phyloP scores from a whole-genome alignment of 208 protist genomes.

The Spironucleus salmonicida region DNA sequence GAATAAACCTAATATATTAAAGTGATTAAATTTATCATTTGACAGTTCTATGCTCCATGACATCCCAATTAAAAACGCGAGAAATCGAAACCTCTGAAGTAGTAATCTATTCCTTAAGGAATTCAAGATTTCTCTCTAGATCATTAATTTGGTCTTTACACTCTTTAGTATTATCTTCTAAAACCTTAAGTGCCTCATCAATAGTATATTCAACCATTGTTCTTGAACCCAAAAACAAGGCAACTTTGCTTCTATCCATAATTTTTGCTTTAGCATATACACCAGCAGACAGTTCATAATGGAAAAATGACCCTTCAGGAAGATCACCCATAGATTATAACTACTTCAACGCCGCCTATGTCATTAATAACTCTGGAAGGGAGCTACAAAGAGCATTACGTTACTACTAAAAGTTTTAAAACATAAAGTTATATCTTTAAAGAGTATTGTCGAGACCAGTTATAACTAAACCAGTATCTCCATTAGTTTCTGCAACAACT shows the following conservation, averaged over 20 bases:
- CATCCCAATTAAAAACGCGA: slow-evolving; percentile 29
- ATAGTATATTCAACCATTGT: slow-evolving; percentile 80
- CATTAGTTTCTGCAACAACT: background rate
- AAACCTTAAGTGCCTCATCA: slow-evolving; percentile 68
- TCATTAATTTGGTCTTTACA: slow-evolving; percentile 59
- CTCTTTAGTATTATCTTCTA: slow-evolving; percentile 63
- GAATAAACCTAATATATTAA: too few relatives aligned
- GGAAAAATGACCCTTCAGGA: background rate
- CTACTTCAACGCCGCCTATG: background rate
- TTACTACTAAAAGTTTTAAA: background rate
- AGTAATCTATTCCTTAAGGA: slow-evolving; percentile 77
- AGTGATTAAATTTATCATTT: too few relatives aligned
- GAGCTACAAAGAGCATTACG: background rate
- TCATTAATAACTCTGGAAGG: background rate
- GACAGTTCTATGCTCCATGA: too few relatives aligned
- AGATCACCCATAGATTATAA: background rate
- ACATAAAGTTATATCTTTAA: slow-evolving; percentile 3
- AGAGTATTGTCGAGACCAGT: background rate
- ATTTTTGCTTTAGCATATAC: slow-evolving; percentile 14
- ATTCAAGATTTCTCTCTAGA: slow-evolving; percentile 74
- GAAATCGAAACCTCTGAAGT: slow-evolving; percentile 73
- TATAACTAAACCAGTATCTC: background rate
- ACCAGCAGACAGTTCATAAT: slow-evolving; percentile 10
- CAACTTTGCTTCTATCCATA: background rate
- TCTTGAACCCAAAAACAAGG: background rate